Base-by-base conservation (phyloP, 805 yeast species). In the Torulaspora indica region DNA sequence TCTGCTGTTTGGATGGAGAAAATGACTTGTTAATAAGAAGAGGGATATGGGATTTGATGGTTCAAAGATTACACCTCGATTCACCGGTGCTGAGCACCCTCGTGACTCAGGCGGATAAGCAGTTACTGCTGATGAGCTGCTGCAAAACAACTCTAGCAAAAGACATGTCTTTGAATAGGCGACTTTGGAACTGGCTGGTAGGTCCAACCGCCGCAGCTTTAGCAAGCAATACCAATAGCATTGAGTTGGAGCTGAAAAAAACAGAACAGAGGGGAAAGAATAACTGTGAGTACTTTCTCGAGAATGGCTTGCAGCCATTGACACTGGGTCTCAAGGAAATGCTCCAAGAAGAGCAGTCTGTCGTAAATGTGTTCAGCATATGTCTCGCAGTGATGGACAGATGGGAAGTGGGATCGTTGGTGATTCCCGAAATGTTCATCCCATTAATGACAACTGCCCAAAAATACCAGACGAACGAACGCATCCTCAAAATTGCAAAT, bases 111-210 rank as follows among this genome's bases (percentile, higher is more conserved):
- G 66, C 71, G 5, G 95, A 88, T 55, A 74, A 76, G 38, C 75
- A 77, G 48, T 54, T 75, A 24, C 65, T 89, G 30, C 61, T 88
- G 13, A 69, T 82, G 64, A 71, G 79, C 8, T 82, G 89, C 30
- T 75, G 88, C 20, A 65, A 73, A 8, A 80, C 90, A 0, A 82
- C 93, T 2, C 68, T 88, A 35, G 78, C 83, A 35, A 82, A 81
- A 54, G 99, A 93, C 63, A 88, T 93, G 96, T 88, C 97, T 7
- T 73, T 93, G 47, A 93, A 93, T 63, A 75, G 98, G 64, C 75
- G 99, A 55, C 72, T 93, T 15, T 90, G 98, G 96, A 81, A 76
- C 47, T 93, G 96, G 95, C 68, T 93, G 6, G 64, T 91, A 23
- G 97, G 98, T 0, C 93, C 96, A 1, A 23, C 55, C 3, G 45